Evolutionary conservation across 139 green algal species (phyloP), one percentile per base, ranked within the genome.

Genomic region (Chlamydomonas sphaeroides): DNA sequence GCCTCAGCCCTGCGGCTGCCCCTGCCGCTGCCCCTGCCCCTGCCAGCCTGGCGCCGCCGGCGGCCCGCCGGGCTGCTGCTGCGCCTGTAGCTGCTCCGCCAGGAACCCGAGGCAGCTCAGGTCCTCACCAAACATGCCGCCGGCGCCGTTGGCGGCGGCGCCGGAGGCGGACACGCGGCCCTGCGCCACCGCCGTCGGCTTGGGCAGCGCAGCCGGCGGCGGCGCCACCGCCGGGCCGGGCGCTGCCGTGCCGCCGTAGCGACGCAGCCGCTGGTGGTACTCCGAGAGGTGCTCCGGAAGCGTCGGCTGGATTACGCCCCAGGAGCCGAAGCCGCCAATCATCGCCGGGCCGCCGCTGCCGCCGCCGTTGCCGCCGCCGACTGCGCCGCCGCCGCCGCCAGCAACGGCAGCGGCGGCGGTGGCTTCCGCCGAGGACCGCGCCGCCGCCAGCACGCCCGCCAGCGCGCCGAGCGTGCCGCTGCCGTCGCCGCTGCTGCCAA

Each of bases 101-200:
- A 80, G 25, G 30, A 69, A 80, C 1, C 59, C 70, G 30, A 80
- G 59, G 59, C 74, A 80, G 59, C 74, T 80, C 25, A 71, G 74
- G 39, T 80, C 74, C 74, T 71, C 74, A 1, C 74, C 74, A 28
- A 80, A 70, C 59, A 71, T 3, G 18, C 59, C 74, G 1, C 0
- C 56, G 30, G 23, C 30, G 11, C 38, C 72, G 1, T 2, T 15
- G 5, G 28, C 72, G 26, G 35, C 56, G 15, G 42, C 71, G 25
- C 49, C 51, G 35, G 38, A 26, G 56, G 5, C 18, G 42, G 14
- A 39, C 26, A 4, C 15, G 39, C 65, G 21, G 23, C 6, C n/a
- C 41, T 3, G 51, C 23, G 25, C 5, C 21, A 33, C 45, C 53
- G 23, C 45, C 20, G 25, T 11, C 53, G 41, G 49, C 56, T 56